These are phyloP conservation scores for Leccinum uliginosum DNA, from an alignment of 768 basidiomycete genomes.

Conservation along the genomic window DNA sequence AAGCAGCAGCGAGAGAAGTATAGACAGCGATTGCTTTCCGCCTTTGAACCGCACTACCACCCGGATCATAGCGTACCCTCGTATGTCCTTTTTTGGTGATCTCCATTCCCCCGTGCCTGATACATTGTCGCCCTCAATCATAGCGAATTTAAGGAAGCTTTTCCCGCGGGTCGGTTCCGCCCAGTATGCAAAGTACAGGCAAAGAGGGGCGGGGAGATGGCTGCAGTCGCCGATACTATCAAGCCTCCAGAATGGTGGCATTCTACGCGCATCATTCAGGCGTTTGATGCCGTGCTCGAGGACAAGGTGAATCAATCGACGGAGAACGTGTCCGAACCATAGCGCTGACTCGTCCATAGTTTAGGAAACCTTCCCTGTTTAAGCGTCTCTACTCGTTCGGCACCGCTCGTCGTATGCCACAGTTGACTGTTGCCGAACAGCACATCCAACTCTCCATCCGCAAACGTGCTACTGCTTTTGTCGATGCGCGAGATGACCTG, in stretches of 20 bases:
- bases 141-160: conserved; percentile 93
- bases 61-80: conserved; percentile 83
- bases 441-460: conserved; percentile 85
- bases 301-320: conserved; percentile 55
- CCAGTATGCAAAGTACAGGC: conserved; percentile 89
- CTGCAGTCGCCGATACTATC: conserved; percentile 85
- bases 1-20: conserved; percentile 82
- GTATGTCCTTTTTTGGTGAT: conserved; percentile 29
- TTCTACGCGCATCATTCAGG: conserved; percentile 83
- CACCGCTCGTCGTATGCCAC: conserved; percentile 61
- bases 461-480: conserved; percentile 90
- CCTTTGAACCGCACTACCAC: conserved; percentile 84
- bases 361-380: conserved; percentile 84
- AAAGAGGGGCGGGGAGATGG: conserved; percentile 72
- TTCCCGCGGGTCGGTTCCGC: conserved; percentile 87
- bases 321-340: not conserved
- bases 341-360: conserved; percentile 37
- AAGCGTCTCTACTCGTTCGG: conserved; percentile 82
- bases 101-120: not conserved
- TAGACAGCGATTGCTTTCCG: conserved; percentile 64
- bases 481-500: conserved; percentile 89
- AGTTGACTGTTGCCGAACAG: conserved; percentile 77
- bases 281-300: conserved; percentile 82
- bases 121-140: conserved; percentile 6
- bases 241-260: conserved; percentile 95